Evolutionary conservation across 495 filamentous ascomycete genomes (phyloP).

Genomic region (Penicillium canescens): DNA sequence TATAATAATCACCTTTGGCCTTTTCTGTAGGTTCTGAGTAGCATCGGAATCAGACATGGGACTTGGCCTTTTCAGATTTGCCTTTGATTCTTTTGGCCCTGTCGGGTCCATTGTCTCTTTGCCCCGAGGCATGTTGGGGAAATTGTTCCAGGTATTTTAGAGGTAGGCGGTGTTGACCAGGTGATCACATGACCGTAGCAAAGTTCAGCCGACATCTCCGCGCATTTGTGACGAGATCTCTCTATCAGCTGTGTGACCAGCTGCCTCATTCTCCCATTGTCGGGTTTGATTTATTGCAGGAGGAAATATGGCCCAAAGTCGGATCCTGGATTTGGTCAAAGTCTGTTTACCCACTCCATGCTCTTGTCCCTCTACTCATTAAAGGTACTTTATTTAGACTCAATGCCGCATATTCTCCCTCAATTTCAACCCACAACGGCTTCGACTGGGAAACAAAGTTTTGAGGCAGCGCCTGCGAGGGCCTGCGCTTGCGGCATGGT

Average conservation of each 20-base stretch:
- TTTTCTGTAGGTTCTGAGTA: not conserved
- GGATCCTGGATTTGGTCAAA: constrained; percentile 78
- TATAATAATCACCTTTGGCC: not conserved
- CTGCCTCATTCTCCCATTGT: not conserved
- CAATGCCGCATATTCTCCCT: constrained; percentile 89
- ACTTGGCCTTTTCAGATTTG: not conserved
- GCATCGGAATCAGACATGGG: not conserved
- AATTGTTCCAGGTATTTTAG: not conserved
- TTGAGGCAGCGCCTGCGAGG: constrained; percentile 82
- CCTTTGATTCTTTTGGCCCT: not conserved
- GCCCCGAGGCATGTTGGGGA: not conserved
- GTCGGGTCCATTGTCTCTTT: not conserved
- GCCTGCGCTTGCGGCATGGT: constrained; percentile 77
- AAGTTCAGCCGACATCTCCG: not conserved
- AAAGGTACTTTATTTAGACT: constrained; percentile 47
- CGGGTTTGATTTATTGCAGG: not conserved
- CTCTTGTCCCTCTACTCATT: not conserved
- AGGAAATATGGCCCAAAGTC: constrained; percentile 65
- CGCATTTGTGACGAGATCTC: not conserved
- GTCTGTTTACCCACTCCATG: constrained; percentile 38
- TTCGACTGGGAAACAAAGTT: constrained; percentile 84
- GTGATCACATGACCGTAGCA: not conserved
- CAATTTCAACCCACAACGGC: constrained; percentile 81
- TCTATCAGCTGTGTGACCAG: not conserved
- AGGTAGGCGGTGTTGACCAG: not conserved